Evolutionary conservation across 1,139 yeast species (phyloP), one percentile per base, ranked within the genome.

Genomic region (Wickerhamomyces sp.): DNA sequence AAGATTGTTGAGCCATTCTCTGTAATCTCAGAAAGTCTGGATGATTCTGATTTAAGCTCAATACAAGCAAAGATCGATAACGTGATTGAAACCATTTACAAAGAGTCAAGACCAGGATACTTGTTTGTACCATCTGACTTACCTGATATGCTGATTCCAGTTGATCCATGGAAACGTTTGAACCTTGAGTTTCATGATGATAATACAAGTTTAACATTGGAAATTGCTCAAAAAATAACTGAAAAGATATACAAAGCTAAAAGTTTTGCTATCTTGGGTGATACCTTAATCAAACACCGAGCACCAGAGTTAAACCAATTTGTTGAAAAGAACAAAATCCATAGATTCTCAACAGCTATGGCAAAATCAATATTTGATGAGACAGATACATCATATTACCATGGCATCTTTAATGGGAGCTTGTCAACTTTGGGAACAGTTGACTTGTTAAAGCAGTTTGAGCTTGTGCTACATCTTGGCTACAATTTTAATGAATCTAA

Each of bases 331-430:
- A 64, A 78, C 12, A 52, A 65, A 8, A 56, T 76, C 39, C 70
- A 72, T 43, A 58, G 68, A 31, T 72, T 62, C 50, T 57, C 67
- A 15, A 66, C 81, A 2, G 60, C 61, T 22, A 58, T 73, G 60
- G 79, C 84, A 54, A 64, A 77, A 68, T 72, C 79, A 2, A 63
- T 76, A 30, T 62, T 86, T 28, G 79, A 86, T 59, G 96, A 88
- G 61, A 60, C 72, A 4, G 63, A 67, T n/a, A 26, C 39, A 46
- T 65, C 71, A 4, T 66, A 70, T 43, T 85, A 70, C 54, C 73
- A 79, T 40, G 95, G 95, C 18, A 72, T 74, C 16, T 85, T 81
- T 58, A 72, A 66, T 45, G 89, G 88, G 24, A 59, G 51, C 12
- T 31, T 49, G 8, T 50, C 54, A 7, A 37, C 46, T 5, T 15